phyloP scores from a whole-genome alignment of 352 stramenopile species.

The Globisporangium okanoganense region DNA sequence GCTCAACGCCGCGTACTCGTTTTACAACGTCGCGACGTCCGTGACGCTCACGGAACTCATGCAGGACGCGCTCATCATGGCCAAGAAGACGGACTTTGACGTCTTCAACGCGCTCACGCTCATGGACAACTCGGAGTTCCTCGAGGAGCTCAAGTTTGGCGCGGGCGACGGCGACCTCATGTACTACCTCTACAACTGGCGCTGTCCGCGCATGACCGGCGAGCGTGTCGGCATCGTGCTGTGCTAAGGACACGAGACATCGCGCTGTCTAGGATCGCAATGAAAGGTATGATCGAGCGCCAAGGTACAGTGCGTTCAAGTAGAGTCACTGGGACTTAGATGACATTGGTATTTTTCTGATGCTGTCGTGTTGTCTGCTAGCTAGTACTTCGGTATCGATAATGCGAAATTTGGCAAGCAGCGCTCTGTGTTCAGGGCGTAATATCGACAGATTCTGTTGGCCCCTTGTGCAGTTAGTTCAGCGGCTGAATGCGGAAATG shows the following conservation, averaged over 20 bases:
- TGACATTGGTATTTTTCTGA: background rate
- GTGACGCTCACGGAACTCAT: conserved; percentile 57
- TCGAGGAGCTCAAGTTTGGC: conserved; percentile 60
- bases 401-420: background rate
- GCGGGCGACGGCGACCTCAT: conserved; percentile 54
- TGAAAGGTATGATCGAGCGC: background rate
- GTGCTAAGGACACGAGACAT: conserved; percentile 24
- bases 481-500: background rate
- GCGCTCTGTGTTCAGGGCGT: too few relatives aligned
- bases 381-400: background rate
- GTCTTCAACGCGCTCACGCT: conserved; percentile 71
- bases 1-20: conserved; percentile 98
- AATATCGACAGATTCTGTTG: too few relatives aligned
- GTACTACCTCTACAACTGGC: conserved; percentile 84
- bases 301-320: too few relatives aligned
- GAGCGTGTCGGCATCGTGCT: conserved; percentile 53
- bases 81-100: conserved; percentile 56
- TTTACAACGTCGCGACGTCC: conserved; percentile 94
- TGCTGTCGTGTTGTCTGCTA: background rate
- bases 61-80: conserved; percentile 67
- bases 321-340: too few relatives aligned
- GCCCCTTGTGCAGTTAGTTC: too few relatives aligned
- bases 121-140: conserved; percentile 68
- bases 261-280: background rate
- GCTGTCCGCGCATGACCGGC: conserved; percentile 51